phyloP scores from a whole-genome alignment of 495 filamentous ascomycete species.

The Podospora anserina region DNA sequence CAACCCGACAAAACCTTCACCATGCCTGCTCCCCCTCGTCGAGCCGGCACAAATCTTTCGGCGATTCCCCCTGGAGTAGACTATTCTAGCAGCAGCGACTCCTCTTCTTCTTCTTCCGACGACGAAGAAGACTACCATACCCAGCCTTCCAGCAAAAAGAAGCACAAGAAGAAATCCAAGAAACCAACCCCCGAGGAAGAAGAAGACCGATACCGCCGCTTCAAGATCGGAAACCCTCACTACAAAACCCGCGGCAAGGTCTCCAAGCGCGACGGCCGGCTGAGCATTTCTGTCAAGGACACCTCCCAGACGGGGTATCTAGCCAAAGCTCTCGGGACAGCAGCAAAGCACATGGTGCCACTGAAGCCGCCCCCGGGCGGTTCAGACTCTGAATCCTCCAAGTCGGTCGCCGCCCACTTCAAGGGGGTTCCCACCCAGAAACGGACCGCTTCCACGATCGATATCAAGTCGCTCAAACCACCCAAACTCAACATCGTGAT shows the following conservation, averaged over 20 bases:
- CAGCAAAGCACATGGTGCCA: slow-evolving; percentile 41
- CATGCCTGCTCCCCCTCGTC: background rate
- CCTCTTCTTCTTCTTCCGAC: slow-evolving; percentile 28
- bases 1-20: slow-evolving; percentile 2
- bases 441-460: background rate
- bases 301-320: slow-evolving; percentile 62
- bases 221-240: slow-evolving; percentile 60
- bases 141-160: background rate
- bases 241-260: slow-evolving; percentile 64
- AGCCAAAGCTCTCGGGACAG: slow-evolving; percentile 64
- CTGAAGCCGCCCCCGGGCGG: slow-evolving; percentile 14
- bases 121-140: slow-evolving; percentile 22
- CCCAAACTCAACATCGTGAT: slow-evolving; percentile 67
- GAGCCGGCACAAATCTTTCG: background rate
- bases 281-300: slow-evolving; percentile 68
- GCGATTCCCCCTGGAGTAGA: background rate
- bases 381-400: background rate
- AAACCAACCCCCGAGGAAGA: slow-evolving; percentile 8
- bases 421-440: slow-evolving; percentile 9
- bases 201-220: slow-evolving; percentile 37
- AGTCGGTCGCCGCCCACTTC: background rate
- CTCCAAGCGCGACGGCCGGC: slow-evolving; percentile 63
- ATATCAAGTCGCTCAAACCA: background rate
- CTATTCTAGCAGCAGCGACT: background rate
- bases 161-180: slow-evolving; percentile 15